These are phyloP conservation scores for Lagerstroemia speciosa DNA, from an alignment of 345 rosid species.

Conservation along the genomic window DNA sequence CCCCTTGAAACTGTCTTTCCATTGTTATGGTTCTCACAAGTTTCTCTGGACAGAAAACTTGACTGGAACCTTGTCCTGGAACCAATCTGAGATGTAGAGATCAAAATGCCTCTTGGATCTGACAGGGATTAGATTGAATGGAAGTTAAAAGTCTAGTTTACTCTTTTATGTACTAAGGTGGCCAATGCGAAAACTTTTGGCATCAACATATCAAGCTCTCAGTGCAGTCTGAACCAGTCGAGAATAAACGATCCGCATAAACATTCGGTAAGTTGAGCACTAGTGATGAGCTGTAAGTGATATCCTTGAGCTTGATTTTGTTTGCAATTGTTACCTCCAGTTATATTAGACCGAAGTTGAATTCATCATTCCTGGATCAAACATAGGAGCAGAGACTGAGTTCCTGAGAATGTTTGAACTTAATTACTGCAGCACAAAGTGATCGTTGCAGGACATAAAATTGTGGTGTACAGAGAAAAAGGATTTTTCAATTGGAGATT, in stretches of 20 bases:
- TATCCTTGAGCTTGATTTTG: no score
- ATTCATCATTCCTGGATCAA: not conserved
- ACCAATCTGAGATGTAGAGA: slow-evolving; percentile 22
- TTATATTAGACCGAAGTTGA: not conserved
- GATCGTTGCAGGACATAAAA: not conserved
- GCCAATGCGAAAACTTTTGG: not conserved
- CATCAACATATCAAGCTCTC: not conserved
- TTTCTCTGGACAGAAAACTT: slow-evolving; percentile 12
- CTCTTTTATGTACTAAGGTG: not conserved
- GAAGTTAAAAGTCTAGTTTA: not conserved
- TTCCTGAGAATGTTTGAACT: not conserved
- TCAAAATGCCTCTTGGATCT: not conserved
- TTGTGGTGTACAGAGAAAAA: not conserved
- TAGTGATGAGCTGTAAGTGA: no score
- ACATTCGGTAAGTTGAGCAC: not conserved
- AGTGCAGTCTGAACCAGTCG: not conserved
- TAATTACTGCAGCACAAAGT: no score
- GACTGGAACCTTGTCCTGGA: slow-evolving; percentile 37
- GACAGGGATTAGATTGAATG: not conserved
- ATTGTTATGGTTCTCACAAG: not conserved
- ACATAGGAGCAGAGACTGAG: not conserved
- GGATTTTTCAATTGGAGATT: not conserved
- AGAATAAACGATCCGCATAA: not conserved
- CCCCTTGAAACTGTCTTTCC: not conserved
- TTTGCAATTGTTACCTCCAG: no score